Conservation (phyloP, 495 filamentous ascomycete species). For the Corynascus novoguineensis region DNA sequence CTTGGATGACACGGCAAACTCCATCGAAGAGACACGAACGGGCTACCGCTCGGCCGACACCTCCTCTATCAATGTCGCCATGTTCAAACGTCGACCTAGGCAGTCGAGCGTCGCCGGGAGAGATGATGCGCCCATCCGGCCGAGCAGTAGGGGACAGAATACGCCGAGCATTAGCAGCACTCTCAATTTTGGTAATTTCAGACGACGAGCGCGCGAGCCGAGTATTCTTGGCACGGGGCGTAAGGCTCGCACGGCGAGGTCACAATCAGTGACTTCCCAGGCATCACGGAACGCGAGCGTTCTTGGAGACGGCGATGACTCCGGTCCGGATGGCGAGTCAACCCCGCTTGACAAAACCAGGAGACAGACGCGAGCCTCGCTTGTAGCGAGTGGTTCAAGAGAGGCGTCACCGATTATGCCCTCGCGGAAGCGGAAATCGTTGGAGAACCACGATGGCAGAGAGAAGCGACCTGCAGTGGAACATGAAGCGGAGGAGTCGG, state of each 20-base stretch:
- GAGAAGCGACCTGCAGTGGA: conserved; percentile 24
- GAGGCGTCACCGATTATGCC: conserved; percentile 24
- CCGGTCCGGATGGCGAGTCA: conserved; percentile 43
- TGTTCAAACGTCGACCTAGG: conserved; percentile 42
- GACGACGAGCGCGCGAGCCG: conserved; percentile 40
- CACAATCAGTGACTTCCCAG: conserved; percentile 25
- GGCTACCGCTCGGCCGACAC: conserved; percentile 40
- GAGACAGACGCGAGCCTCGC: conserved; percentile 26
- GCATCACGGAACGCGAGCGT: conserved; percentile 18
- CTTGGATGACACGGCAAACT: conserved; percentile 27
- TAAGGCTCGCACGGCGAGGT: conserved; percentile 32
- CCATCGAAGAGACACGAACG: conserved; percentile 24
- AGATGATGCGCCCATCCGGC: conserved; percentile 41
- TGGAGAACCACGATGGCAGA: conserved; percentile 31
- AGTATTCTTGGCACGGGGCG: conserved; percentile 43
- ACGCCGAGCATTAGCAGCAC: conserved; percentile 42
- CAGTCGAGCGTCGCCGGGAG: conserved; percentile 43
- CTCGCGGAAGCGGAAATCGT: conserved; percentile 44
- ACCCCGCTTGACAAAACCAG: conserved; percentile 37
- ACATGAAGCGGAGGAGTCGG: conserved; percentile 7
- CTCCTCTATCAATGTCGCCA: conserved; percentile 38
- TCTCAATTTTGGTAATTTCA: conserved; percentile 44
- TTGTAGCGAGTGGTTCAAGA: conserved; percentile 5
- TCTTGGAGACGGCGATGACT: conserved; percentile 33
- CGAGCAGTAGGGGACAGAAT: conserved; percentile 43